phyloP scores from a whole-genome alignment of 2,329 filamentous ascomycete species.

The Neocatenulostroma microsporum region DNA sequence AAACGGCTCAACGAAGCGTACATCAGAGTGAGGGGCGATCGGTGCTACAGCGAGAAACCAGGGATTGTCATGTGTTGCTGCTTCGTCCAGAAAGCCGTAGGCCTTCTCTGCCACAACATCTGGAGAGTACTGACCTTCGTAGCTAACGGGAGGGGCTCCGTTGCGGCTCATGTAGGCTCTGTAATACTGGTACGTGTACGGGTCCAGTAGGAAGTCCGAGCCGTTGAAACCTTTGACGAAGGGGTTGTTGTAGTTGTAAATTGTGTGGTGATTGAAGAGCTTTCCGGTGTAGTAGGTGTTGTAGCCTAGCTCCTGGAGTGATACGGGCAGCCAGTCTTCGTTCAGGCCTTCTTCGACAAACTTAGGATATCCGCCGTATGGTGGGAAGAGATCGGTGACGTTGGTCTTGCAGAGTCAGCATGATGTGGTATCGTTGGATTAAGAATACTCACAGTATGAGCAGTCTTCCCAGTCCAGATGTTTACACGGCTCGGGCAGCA shows the following conservation, averaged over 20 bases:
- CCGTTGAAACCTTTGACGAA: constrained; percentile 52
- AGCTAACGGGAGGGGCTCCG: constrained; percentile 46
- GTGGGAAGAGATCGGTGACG: not conserved
- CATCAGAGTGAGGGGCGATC: constrained; percentile 60
- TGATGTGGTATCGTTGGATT: too few relatives aligned
- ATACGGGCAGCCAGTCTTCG: constrained; percentile 59
- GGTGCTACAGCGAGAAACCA: constrained; percentile 63
- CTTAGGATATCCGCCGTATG: constrained; percentile 53
- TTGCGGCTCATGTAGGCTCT: constrained; percentile 59
- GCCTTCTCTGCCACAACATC: constrained; percentile 56
- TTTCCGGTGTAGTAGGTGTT: constrained; percentile 66
- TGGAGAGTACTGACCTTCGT: constrained; percentile 48
- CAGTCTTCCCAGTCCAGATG: constrained; percentile 57
- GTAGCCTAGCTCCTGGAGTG: constrained; percentile 60
- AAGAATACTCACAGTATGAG: too few relatives aligned
- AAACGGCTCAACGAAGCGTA: too few relatives aligned
- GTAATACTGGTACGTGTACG: constrained; percentile 60
- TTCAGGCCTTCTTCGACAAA: constrained; percentile 59
- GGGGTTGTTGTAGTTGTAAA: constrained; percentile 54
- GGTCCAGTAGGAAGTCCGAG: constrained; percentile 45
- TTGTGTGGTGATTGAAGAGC: constrained; percentile 57
- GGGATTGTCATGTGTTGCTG: constrained; percentile 46
- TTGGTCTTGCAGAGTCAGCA: too few relatives aligned
- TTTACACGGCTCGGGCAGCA: constrained; percentile 62
- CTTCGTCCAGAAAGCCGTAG: constrained; percentile 54